Conservation (phyloP, 2,329 filamentous ascomycete genomes). For the Fusarium equiseti region DNA sequence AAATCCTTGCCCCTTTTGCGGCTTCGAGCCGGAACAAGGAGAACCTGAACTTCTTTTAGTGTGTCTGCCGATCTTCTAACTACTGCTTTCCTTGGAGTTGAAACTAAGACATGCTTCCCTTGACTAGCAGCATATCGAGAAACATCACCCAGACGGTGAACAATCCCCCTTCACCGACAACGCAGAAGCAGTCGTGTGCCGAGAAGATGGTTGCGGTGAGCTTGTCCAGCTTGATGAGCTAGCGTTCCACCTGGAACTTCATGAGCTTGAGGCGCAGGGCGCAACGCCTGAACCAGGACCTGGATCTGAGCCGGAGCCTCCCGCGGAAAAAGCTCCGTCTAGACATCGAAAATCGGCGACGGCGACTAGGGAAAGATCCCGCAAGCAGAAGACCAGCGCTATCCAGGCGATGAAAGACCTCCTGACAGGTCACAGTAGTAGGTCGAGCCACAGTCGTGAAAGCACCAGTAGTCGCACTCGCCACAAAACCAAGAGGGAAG, state of each 20-base stretch:
- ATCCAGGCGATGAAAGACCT: conserved; percentile 45
- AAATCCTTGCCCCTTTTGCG: conserved; percentile 54
- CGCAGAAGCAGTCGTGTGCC: conserved; percentile 35
- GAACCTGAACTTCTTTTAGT: conserved; percentile 54
- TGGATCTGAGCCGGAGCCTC: conserved; percentile 27
- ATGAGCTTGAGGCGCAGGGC: conserved; percentile 43
- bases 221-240: conserved; percentile 48
- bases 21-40: conserved; percentile 47
- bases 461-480: conserved; percentile 36
- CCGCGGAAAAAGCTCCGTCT: conserved; percentile 6
- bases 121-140: conserved; percentile 50
- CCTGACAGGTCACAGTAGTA: conserved; percentile 26
- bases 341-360: conserved; percentile 20
- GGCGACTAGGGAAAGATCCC: conserved; percentile 19
- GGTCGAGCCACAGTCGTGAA: conserved; percentile 20
- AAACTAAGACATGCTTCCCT: conserved; percentile 28
- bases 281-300: conserved; percentile 25
- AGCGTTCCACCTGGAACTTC: conserved; percentile 44
- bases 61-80: conserved; percentile 28
- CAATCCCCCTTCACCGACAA: conserved; percentile 23
- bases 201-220: conserved; percentile 68
- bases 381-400: conserved; percentile 29
- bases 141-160: conserved; percentile 43
- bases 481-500: conserved; percentile 44
- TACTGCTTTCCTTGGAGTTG: conserved; percentile 2